Evolutionary conservation across 768 basidiomycete species (phyloP).

Genomic region (Lanmaoa rubissima): DNA sequence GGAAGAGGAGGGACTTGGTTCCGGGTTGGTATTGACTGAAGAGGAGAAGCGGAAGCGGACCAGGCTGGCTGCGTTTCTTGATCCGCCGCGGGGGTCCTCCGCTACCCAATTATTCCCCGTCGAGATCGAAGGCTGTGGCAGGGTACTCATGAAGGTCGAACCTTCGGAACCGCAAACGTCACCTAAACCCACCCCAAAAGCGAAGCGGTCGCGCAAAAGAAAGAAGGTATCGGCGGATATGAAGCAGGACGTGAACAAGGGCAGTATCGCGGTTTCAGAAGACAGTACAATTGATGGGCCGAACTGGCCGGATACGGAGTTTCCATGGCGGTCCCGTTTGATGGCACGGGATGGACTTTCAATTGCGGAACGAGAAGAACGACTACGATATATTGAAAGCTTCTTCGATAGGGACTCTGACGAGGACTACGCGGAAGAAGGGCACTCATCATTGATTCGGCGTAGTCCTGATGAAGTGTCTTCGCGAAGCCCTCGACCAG

Average conservation of each 20-base stretch:
- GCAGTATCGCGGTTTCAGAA: slow-evolving; percentile 15
- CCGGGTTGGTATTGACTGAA: slow-evolving; percentile 37
- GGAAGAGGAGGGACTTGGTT: slow-evolving; percentile 12
- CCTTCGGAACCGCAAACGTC: slow-evolving; percentile 36
- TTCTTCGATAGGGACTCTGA: slow-evolving; percentile 77
- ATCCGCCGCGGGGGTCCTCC: slow-evolving; percentile 35
- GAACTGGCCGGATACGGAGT: slow-evolving; percentile 77
- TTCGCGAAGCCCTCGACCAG: slow-evolving; percentile 25
- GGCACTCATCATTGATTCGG: slow-evolving; percentile 8
- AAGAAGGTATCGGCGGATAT: slow-evolving; percentile 40
- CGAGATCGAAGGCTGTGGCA: slow-evolving; percentile 64
- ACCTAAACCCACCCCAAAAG: slow-evolving; percentile 35
- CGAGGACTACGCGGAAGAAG: slow-evolving; percentile 38
- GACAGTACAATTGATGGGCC: slow-evolving; percentile 48
- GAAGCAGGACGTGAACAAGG: slow-evolving; percentile 17
- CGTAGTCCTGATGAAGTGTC: slow-evolving; percentile 16
- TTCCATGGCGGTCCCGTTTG: slow-evolving; percentile 72
- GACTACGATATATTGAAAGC: slow-evolving; percentile 61
- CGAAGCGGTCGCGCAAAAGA: slow-evolving; percentile 48
- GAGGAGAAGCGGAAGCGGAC: slow-evolving; percentile 65
- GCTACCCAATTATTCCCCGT: slow-evolving; percentile 54
- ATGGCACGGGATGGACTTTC: slow-evolving; percentile 51
- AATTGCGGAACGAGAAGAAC: slow-evolving; percentile 57
- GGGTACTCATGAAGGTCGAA: slow-evolving; percentile 62
- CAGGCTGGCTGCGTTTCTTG: slow-evolving; percentile 67